A percentile compares a stretch with the other conserved stretches of the same genome.
These are phyloP conservation scores for Pistacia integerrima DNA, from an alignment of 345 rosid species.

Conservation along the genomic window DNA sequence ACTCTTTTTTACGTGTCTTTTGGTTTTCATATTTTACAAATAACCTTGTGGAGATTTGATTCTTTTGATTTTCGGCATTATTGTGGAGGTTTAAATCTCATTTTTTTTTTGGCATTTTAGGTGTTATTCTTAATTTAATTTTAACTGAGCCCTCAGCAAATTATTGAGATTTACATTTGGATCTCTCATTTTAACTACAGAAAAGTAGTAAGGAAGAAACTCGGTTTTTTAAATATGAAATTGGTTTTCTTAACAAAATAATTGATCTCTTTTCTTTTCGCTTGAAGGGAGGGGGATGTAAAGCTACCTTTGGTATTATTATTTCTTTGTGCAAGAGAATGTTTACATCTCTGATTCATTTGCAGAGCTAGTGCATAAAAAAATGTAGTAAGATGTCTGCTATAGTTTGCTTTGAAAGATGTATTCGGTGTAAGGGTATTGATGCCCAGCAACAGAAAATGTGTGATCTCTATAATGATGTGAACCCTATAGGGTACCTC, in stretches of 20 bases:
- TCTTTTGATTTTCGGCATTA: no score
- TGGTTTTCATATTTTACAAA: background rate
- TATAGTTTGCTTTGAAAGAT: background rate
- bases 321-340: background rate
- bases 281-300: no score
- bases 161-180: background rate
- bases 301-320: background rate
- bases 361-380: background rate
- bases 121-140: no score
- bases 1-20: background rate
- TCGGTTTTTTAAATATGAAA: background rate
- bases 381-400: background rate
- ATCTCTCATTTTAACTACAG: background rate
- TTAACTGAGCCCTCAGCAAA: background rate
- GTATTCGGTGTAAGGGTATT: no score
- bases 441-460: no score
- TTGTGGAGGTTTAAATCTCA: no score
- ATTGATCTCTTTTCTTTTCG: no score
- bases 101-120: no score
- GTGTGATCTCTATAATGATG: no score
- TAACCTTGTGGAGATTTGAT: background rate
- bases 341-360: background rate
- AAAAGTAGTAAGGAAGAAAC: background rate
- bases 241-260: background rate
- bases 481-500: no score